Conservation (phyloP, 2,329 filamentous ascomycete genomes). For the Fusarium solani-melongenae region DNA sequence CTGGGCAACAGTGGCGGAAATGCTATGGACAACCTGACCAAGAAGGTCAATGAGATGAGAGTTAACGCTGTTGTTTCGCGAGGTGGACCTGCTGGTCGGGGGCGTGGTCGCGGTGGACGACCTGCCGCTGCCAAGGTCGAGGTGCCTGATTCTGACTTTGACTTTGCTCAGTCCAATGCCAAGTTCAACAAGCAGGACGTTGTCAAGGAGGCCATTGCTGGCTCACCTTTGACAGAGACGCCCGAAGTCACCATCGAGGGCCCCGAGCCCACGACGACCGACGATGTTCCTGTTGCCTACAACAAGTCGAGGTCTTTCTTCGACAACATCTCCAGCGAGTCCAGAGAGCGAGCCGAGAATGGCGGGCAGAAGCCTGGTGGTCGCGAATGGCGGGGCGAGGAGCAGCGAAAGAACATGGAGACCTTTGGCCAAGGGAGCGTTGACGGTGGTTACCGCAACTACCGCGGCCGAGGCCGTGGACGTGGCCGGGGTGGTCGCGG, state of each 20-base stretch:
- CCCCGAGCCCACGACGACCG: constrained; percentile 53
- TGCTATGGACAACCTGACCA: constrained; percentile 76
- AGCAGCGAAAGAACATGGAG: constrained; percentile 95
- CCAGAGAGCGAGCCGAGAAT: constrained; percentile 86
- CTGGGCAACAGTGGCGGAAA: constrained; percentile 61
- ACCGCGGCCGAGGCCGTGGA: constrained; percentile 82
- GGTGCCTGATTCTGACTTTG: constrained; percentile 90
- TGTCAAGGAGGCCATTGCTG: constrained; percentile 87
- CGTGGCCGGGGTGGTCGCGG: constrained; percentile 65
- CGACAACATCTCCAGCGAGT: constrained; percentile 96
- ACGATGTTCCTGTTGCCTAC: constrained; percentile 69
- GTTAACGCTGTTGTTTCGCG: constrained; percentile 60
- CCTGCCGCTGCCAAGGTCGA: constrained; percentile 75
- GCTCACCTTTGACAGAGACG: constrained; percentile 71
- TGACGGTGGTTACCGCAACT: constrained; percentile 81
- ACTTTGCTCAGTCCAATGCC: constrained; percentile 75
- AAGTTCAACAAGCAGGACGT: constrained; percentile 65
- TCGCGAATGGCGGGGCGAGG: constrained; percentile 89
- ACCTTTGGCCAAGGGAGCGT: constrained; percentile 98
- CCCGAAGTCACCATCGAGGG: constrained; percentile 53
- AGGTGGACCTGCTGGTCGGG: constrained; percentile 61
- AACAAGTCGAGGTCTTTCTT: constrained; percentile 94
- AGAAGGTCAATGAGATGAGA: constrained; percentile 82
- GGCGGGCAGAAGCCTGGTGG: constrained; percentile 76
- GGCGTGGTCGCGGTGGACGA: constrained; percentile 61